phyloP scores from a whole-genome alignment of 164 flowering plant species.

The Vitis labrusca region DNA sequence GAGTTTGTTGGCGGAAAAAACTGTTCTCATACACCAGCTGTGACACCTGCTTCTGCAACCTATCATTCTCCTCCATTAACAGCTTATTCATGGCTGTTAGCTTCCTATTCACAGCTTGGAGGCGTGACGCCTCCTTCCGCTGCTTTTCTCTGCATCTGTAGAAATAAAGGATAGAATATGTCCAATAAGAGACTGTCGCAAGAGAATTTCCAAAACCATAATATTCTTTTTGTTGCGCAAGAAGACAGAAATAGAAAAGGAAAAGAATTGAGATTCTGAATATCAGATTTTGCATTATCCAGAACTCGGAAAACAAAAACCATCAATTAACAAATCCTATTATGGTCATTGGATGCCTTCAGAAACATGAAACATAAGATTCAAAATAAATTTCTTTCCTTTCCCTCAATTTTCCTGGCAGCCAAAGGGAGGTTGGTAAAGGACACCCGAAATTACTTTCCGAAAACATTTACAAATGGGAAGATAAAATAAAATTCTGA shows the following conservation, averaged over 20 bases:
- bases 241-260: neutral
- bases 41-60: constrained; percentile 71
- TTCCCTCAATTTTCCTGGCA: neutral
- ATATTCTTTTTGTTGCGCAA: too few species aligned
- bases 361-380: neutral
- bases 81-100: constrained; percentile 63
- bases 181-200: neutral
- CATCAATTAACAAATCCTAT: neutral
- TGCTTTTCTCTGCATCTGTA: constrained; percentile 67
- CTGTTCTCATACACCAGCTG: constrained; percentile 68
- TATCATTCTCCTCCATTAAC: constrained; percentile 70
- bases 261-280: neutral
- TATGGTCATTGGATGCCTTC: neutral
- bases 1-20: constrained; percentile 60
- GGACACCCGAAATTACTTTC: neutral
- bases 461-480: neutral
- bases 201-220: neutral
- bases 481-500: neutral
- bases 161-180: neutral
- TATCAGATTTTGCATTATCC: too few species aligned
- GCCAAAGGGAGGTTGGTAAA: neutral
- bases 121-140: constrained; percentile 59
- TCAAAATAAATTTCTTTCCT: neutral
- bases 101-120: constrained; percentile 66
- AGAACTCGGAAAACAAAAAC: neutral